Conservation (phyloP, 139 green algal species). For the Volvox reticuliferus region DNA sequence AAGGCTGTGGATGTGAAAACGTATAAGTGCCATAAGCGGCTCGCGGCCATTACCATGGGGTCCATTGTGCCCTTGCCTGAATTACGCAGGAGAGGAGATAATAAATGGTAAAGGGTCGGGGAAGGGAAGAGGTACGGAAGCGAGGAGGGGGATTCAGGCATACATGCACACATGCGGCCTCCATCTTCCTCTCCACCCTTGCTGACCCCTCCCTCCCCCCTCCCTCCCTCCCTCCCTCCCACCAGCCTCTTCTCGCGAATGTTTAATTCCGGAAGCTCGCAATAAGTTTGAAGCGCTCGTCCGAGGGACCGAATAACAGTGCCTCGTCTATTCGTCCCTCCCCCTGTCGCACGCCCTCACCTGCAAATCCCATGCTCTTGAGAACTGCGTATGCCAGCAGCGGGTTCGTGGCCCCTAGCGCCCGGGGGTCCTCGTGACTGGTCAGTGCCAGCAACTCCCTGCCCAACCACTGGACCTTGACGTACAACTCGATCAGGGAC, state of each 20-base stretch:
- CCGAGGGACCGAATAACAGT: too few species aligned
- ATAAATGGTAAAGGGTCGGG: neutral
- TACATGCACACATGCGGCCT: too few species aligned
- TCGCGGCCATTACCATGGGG: neutral
- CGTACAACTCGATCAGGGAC: conserved; percentile 19
- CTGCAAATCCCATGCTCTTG: conserved; percentile 3
- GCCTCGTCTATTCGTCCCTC: too few species aligned
- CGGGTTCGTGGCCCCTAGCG: conserved; percentile 12
- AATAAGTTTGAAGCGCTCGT: too few species aligned
- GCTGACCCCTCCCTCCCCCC: neutral
- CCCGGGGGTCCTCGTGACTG: neutral
- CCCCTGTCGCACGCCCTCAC: neutral
- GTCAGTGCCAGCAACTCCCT: conserved; percentile 26
- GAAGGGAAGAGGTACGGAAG: neutral
- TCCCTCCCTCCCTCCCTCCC: neutral
- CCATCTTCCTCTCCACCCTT: neutral
- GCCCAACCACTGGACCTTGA: conserved; percentile 35
- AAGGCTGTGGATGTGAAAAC: conserved; percentile 45
- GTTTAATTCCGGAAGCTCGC: too few species aligned
- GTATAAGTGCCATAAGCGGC: conserved; percentile 41
- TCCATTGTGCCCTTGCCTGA: conserved; percentile 42
- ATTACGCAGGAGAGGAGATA: neutral
- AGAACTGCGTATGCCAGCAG: conserved; percentile 38
- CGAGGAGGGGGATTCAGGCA: neutral
- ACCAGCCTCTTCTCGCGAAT: neutral